These are phyloP conservation scores for Phytophthora fragariae DNA, from an alignment of 352 stramenopile species.

Conservation along the genomic window DNA sequence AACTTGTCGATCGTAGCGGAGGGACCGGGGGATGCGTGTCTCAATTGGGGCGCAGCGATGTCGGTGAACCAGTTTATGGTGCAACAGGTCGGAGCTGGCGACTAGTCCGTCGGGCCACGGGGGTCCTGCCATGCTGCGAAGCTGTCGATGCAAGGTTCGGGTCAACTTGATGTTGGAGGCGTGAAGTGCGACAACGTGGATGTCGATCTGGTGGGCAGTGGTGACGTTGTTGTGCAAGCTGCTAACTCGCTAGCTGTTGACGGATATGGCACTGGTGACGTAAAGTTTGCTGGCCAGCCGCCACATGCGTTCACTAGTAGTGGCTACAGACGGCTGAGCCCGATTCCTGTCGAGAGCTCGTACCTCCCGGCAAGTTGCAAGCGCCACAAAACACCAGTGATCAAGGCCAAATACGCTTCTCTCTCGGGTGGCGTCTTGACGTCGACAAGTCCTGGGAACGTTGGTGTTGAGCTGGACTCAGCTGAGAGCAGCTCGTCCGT, in stretches of 20 bases:
- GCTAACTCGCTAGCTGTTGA: slow-evolving; percentile 26
- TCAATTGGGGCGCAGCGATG: slow-evolving; percentile 14
- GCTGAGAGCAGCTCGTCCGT: slow-evolving; percentile 23
- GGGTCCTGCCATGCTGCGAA: slow-evolving; percentile 24
- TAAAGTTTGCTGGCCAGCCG: slow-evolving; percentile 22
- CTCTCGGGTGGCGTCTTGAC: slow-evolving; percentile 12
- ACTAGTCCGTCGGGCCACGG: slow-evolving; percentile 21
- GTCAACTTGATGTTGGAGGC: slow-evolving; percentile 45
- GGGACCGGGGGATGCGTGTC: slow-evolving; percentile 30
- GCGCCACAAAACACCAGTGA: slow-evolving; percentile 21
- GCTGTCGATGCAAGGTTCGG: slow-evolving; percentile 36
- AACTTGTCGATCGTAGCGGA: slow-evolving; percentile 14
- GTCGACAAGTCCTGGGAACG: slow-evolving; percentile 3
- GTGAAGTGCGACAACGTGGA: slow-evolving; percentile 46
- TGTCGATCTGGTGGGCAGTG: slow-evolving; percentile 48
- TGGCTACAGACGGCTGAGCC: slow-evolving; percentile 14
- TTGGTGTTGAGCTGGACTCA: slow-evolving; percentile 27
- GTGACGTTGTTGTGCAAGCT: slow-evolving; percentile 49
- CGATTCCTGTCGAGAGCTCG: slow-evolving; percentile 1
- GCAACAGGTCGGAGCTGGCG: slow-evolving; percentile 26
- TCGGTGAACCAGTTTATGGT: slow-evolving; percentile 15
- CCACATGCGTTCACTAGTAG: slow-evolving; percentile 21
- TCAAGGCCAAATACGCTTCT: slow-evolving; percentile 25
- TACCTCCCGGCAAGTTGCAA: slow-evolving; percentile 29
- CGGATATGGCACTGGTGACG: slow-evolving; percentile 19